These are phyloP conservation scores for Mrakiaceae sp. DNA, from an alignment of 1,284 basidiomycete species.

Conservation along the genomic window DNA sequence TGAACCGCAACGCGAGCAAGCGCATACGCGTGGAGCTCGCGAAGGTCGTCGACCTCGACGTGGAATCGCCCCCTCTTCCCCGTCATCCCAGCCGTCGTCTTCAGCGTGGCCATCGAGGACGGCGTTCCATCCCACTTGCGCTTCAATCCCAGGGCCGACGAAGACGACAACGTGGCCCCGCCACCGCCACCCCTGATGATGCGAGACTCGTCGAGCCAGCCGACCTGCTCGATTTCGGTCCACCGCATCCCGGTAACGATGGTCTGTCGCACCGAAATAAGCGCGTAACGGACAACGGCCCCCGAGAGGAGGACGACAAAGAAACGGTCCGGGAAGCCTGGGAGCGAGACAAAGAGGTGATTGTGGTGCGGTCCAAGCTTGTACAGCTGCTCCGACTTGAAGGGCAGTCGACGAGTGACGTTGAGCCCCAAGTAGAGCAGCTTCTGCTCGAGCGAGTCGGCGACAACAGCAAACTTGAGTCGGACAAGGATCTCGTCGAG, in stretches of 20 bases:
- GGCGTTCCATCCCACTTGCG: constrained; percentile 7
- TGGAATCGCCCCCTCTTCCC: constrained; percentile 20
- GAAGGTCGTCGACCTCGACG: constrained; percentile 27
- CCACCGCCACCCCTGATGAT: constrained; percentile 25
- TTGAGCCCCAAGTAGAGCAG: constrained; percentile 38
- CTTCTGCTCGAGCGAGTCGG: constrained; percentile 17
- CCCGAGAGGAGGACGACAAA: constrained; percentile 27
- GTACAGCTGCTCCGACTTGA: constrained; percentile 37
- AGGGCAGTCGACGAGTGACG: constrained; percentile 54
- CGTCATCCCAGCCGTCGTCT: not conserved
- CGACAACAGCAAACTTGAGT: constrained; percentile 45
- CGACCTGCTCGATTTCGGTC: constrained; percentile 18
- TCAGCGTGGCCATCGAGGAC: not conserved
- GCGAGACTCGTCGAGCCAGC: constrained; percentile 25
- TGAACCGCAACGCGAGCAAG: constrained; percentile 75
- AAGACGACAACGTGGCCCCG: constrained; percentile 22
- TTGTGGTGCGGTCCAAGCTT: constrained; percentile 5
- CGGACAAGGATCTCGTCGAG: constrained; percentile 45
- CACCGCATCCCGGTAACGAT: not conserved
- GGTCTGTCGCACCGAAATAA: constrained; percentile 18
- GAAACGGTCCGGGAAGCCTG: constrained; percentile 26
- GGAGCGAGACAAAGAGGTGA: constrained; percentile 29
- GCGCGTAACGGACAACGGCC: constrained; percentile 26
- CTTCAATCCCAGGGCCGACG: constrained; percentile 21
- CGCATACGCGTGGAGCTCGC: constrained; percentile 28